phyloP scores from a whole-genome alignment of 2,329 filamentous ascomycete genomes.

The Fusarium continuum region DNA sequence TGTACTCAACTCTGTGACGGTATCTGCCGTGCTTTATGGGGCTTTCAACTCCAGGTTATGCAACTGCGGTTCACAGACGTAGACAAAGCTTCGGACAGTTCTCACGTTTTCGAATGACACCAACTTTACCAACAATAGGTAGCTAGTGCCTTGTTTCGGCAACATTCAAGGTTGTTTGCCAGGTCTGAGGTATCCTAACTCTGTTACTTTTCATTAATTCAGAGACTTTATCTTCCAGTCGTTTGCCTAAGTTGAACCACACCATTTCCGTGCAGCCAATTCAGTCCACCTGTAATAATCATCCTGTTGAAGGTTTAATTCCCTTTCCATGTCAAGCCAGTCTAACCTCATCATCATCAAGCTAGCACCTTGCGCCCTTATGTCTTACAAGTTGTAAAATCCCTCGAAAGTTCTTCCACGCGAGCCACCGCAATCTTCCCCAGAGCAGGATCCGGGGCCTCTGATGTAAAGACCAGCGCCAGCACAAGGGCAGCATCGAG shows the following conservation, averaged over 20 bases:
- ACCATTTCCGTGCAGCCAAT: not conserved
- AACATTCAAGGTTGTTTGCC: too few species aligned
- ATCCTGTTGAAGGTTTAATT: not conserved
- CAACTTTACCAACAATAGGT: too few species aligned
- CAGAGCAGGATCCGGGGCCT: not conserved
- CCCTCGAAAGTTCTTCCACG: not conserved
- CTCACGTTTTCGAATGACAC: too few species aligned
- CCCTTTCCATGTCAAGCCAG: fast-evolving
- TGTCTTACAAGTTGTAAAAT: not conserved
- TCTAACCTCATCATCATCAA: too few species aligned
- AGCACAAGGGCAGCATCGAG: constrained; percentile 17
- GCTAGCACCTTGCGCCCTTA: not conserved
- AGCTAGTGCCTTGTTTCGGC: too few species aligned
- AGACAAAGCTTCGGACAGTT: too few species aligned
- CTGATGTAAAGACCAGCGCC: constrained; percentile 1
- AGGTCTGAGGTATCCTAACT: too few species aligned
- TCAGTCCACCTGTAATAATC: not conserved
- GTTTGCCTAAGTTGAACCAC: not conserved
- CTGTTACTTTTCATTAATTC: too few species aligned
- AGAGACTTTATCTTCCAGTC: not conserved
- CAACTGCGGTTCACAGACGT: too few species aligned
- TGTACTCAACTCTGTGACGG: not conserved
- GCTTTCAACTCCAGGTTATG: too few species aligned
- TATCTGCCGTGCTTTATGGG: too few species aligned
- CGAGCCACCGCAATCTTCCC: not conserved